A percentile compares a stretch with the other conserved stretches of the same genome.
Evolutionary conservation across 495 filamentous ascomycete genomes (phyloP).

Genomic region (Daldinia loculata): DNA sequence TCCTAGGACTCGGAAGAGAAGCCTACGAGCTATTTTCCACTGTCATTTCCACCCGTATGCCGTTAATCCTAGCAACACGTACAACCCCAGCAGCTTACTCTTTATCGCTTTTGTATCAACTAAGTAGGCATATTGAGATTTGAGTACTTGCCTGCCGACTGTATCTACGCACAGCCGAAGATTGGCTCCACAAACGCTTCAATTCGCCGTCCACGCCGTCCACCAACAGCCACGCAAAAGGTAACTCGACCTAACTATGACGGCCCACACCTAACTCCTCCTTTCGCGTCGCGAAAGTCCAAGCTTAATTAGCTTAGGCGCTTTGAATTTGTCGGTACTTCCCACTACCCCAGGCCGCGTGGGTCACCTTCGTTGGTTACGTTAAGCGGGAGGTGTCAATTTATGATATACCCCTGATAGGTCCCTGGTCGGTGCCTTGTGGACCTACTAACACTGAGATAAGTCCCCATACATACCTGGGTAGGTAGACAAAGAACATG

Average conservation of each 20-base stretch:
- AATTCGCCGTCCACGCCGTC: slow-evolving; percentile 15
- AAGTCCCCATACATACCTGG: slow-evolving; percentile 29
- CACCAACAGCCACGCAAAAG: slow-evolving; percentile 13
- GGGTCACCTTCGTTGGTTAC: slow-evolving; percentile 21
- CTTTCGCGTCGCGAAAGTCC: slow-evolving; percentile 28
- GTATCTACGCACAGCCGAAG: slow-evolving; percentile 6
- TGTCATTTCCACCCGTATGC: neutral
- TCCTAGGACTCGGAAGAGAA: slow-evolving; percentile 8
- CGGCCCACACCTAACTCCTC: slow-evolving; percentile 31
- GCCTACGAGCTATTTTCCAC: slow-evolving; percentile 16
- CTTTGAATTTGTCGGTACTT: slow-evolving; percentile 20
- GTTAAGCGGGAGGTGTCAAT: slow-evolving; percentile 21
- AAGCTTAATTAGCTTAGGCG: slow-evolving; percentile 14
- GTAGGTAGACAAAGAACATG: slow-evolving; percentile 15
- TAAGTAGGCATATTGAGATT: slow-evolving; percentile 5
- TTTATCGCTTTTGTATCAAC: slow-evolving; percentile 14
- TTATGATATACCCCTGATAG: slow-evolving; percentile 27
- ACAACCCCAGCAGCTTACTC: slow-evolving; percentile 24
- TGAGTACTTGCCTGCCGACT: slow-evolving; percentile 1
- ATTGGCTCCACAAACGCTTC: slow-evolving; percentile 13
- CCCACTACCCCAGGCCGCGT: slow-evolving; percentile 32
- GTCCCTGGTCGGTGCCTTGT: slow-evolving; percentile 17
- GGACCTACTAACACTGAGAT: slow-evolving; percentile 23
- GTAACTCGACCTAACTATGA: slow-evolving; percentile 23
- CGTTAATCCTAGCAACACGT: slow-evolving; percentile 16